Base-by-base conservation (phyloP, 139 green algal species). In the Yamagishiella unicocca region DNA sequence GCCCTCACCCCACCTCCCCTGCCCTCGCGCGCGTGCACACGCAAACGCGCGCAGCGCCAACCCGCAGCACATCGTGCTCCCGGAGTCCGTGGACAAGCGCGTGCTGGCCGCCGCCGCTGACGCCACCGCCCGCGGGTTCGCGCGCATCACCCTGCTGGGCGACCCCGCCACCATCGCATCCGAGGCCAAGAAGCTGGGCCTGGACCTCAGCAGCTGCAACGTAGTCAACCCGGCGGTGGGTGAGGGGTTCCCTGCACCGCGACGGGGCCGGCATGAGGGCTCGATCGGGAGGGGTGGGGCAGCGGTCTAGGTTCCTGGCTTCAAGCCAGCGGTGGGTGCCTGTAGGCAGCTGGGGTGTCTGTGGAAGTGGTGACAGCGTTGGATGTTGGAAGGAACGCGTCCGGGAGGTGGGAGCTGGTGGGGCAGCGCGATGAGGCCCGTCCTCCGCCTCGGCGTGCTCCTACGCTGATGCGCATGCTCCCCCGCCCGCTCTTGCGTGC, bases 41-140 rank as follows among this genome's bases (percentile, higher is more conserved):
- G n/a, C n/a, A n/a, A n/a, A n/a, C n/a, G n/a, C n/a, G n/a, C n/a
- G 46, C 50, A 72, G 87, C n/a, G 61, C 72, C 10, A 77, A 92
- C 68, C 91, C 85, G 17, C 93, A 97, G 89, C 91, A 92, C 89
- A 97, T 98, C 54, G 96, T 98, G 61, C 94, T 98, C 62, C 96
- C 96, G 33, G 96, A 98, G 93, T 85, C 79, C 4, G 29, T 64
- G 17, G 90, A 93, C 66, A 86, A 84, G 40, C 90, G 90, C 61
- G 91, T 98, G 38, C 87, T 98, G 85, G 58, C 82, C 8, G 96
- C 96, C 9, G 96, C 95, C 4, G 88, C 84, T 0, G 93, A 98
- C 87, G 75, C 96, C 9, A 88, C 91, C 4, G 29, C 45, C 31
- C 91, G 93, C 19, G 88, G 91, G 10, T 84, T 99, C 24, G 95